Evolutionary conservation across 164 flowering plant genomes (phyloP), one percentile per base, ranked within the genome.

Genomic region (Stephania cephalantha): DNA sequence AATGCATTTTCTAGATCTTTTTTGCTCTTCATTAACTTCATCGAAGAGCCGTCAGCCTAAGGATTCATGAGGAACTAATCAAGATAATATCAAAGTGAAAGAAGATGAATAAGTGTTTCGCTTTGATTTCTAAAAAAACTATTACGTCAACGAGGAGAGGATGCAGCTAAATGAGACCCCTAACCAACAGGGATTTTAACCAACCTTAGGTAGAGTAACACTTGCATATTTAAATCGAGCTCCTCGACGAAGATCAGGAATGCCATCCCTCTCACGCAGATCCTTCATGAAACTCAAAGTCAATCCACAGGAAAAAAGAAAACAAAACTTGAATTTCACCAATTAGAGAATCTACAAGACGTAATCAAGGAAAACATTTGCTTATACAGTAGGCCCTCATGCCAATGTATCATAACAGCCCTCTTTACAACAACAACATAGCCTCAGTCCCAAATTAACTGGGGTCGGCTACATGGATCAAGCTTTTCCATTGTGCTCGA

Each of bases 171-270:
- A 4, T 46, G 10, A 9, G 44, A 68, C 64, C 15, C 6, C 50
- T 8, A 4, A 7, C 31, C 12, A 9, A 18, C 52, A 48, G 31
- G 10, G 42, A 71, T 48, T 53, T 46, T 18, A 75, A 77, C 89
- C 70, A 77, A 95, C 99, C 98, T 90, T 88, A 22, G 94, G 96
- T 73, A 87, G 79, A 74, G 87, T 73, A 25, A 93, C 88, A 84
- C 85, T 86, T 74, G 93, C 87, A 88, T 91, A 95, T 80, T 93
- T 90, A 85, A 75, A 93, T 73, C 99, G 95, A 79, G 97, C 91
- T 46, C 85, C 84, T 72, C 94, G 82, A 50, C 97, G 85, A 76
- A 95, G 91, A 87, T 95, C 99, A 78, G 99, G 99, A 78, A 95
- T 83, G 48, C 99, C 99, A 82, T 93, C 93, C 82, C 85, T 87